Base-by-base conservation (phyloP, 805 yeast genomes). In the Kazachstania martiniae region DNA sequence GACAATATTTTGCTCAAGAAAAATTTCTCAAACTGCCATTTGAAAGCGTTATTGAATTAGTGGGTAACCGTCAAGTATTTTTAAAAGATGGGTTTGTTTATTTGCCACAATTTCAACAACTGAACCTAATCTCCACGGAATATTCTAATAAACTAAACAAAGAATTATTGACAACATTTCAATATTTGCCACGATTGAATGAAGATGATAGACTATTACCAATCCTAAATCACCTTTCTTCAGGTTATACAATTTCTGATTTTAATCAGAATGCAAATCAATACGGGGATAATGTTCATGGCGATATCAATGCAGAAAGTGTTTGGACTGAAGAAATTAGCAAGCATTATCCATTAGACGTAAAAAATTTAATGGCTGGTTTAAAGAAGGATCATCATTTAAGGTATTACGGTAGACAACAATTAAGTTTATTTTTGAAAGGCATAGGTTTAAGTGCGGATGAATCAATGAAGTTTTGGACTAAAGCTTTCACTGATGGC, bases 121-220 rank as follows among this genome's bases (percentile, higher is more conserved):
- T 80, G 38, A 74, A 75, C 34, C 59, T 89, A 32, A 61, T 91
- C 19, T 59, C 79, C 0, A 68, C 65, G 26, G 95, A 85, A 51
- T 89, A 78, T 53, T 61, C 72, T 22, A 66, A 62, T 25, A 54
- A 61, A 35, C 59, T 87, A 33, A 51, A 55, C 3, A 51, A 56
- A 12, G 72, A 74, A 14, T 62, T 91, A 41, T 58, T 74, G 15
- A 59, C 65, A 29, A 83, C 96, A 0, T 76, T 85, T 45, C 81
- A 80, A 49, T 70, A 81, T 14, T 61, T 86, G 34, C 93, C 95
- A 5, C 67, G 87, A 8, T 62, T 89, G 35, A 95, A 86, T 49
- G 97, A 89, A 60, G 95, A 86, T 49, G 93, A 86, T 51, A 66
- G 99, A 36, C 59, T 91, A 28, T 61, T 86, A 32, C 96, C 96